Conservation (phyloP, 176 grass and related monocot species). For the barley (Hordeum vulgare) region DNA sequence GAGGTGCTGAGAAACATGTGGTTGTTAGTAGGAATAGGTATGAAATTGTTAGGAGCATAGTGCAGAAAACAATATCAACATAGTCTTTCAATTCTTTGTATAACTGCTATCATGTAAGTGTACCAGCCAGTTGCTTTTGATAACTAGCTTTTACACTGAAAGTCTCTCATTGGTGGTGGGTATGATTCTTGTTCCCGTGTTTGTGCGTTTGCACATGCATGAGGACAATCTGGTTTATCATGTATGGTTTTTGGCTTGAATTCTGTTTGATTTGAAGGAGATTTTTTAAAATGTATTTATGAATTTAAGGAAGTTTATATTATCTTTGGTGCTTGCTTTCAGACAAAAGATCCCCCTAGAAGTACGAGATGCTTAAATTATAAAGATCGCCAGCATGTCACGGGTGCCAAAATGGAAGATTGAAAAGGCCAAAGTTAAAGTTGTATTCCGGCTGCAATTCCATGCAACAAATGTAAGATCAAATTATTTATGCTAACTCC, state of each 20-base stretch:
- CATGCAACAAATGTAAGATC: conserved; percentile 91
- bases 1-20: not conserved
- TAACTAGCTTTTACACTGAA: not conserved
- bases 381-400: conserved; percentile 56
- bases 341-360: conserved; percentile 19
- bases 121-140: not conserved
- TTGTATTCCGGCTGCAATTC: conserved; percentile 94
- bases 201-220: not conserved
- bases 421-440: conserved; percentile 97
- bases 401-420: conserved; percentile 93
- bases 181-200: not conserved
- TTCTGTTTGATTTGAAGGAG: not conserved
- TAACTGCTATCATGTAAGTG: not conserved
- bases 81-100: not conserved
- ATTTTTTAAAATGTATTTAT: not conserved
- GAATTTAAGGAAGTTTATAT: not conserved
- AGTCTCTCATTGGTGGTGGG: not conserved
- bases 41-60: not conserved
- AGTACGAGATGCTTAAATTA: conserved; percentile 24
- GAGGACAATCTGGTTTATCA: not conserved
- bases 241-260: not conserved
- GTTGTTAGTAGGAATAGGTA: not conserved
- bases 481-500: not conserved
- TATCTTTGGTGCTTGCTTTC: conserved; percentile 4
- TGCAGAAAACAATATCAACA: not conserved